Base-by-base conservation (phyloP, 208 protist genomes). In the Trypanosoma mega region DNA sequence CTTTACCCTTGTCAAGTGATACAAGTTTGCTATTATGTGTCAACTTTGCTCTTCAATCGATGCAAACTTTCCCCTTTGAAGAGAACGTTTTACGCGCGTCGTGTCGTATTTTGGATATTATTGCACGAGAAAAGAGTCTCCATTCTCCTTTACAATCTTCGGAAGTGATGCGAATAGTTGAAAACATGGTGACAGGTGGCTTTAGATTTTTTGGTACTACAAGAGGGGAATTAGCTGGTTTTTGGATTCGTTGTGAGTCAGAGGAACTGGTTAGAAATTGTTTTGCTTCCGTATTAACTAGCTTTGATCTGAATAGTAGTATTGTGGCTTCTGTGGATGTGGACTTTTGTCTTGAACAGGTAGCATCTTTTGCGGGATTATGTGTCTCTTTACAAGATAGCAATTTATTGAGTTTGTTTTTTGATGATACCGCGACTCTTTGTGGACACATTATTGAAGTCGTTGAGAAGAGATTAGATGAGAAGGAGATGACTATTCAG, bases 41-140 rank as follows among this genome's bases (percentile, higher is more conserved):
- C 34, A 39, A 20, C 2, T 82, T 63, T 36, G 78, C 80, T 6
- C 59, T 94, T 23, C 47, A 67, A n/a, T 57, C 66, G 2, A 43
- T 92, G 20, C 54, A 46, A 26, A 37, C 36, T 0, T 85, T 81
- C 51, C 54, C 80, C 1, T 87, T 78, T 65, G 85, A 93, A 31
- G 63, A 74, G 50, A 81, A 87, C 33, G 61, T 78, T 16, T 67
- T 64, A 18, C 30, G 41, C n/a, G 61, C 82, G 5, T 69, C 63
- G 21, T 84, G 83, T 39, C 68, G 53, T 0, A 63, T 93, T 36
- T 79, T 95, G 8, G 76, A 80, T 37, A 49, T 55, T 27, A 49
- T 90, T 26, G 61, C 72, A 6, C 70, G 79, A 44, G 87, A 82
- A 45, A 79, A 51, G 41, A n/a, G 39, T 18, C 36, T 63, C 12